Percentiles rank a stretch among this genome's conserved stretches.
Conservation (phyloP, 768 basidiomycete species). For the Suillus occidentalis region DNA sequence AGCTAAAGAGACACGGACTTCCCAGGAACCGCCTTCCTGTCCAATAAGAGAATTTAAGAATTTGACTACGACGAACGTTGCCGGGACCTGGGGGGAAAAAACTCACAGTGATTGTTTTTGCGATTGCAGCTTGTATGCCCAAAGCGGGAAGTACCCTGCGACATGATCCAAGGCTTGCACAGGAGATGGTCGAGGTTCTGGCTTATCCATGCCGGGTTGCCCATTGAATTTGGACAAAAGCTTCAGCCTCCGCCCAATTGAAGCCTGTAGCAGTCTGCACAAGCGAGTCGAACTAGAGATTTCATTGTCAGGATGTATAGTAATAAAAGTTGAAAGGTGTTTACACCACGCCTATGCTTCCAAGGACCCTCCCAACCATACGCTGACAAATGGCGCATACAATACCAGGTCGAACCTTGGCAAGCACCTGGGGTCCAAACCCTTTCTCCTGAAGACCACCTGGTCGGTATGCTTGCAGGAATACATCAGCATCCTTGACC, state of each 20-base stretch:
- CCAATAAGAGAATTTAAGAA: not conserved
- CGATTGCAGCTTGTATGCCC: slow-evolving; percentile 56
- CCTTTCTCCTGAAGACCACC: slow-evolving; percentile 48
- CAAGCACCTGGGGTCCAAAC: slow-evolving; percentile 45
- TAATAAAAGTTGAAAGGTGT: slow-evolving; percentile 11
- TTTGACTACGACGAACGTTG: not conserved
- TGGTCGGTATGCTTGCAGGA: slow-evolving; percentile 62
- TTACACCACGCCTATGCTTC: slow-evolving; percentile 52
- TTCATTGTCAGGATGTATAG: not conserved
- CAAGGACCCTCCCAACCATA: slow-evolving; percentile 62
- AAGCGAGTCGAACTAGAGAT: slow-evolving; percentile 57
- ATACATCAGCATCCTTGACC: slow-evolving; percentile 49
- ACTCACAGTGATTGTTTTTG: slow-evolving; percentile 49
- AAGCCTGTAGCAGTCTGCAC: slow-evolving; percentile 64
- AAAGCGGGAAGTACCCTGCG: slow-evolving; percentile 56
- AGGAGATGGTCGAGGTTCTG: slow-evolving; percentile 41
- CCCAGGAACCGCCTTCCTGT: slow-evolving; percentile 62
- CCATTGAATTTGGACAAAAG: slow-evolving; percentile 38
- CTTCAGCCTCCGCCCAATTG: slow-evolving; percentile 55
- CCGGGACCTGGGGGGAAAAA: not conserved
- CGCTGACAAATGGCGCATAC: slow-evolving; percentile 53
- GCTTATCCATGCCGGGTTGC: not conserved
- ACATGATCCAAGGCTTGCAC: slow-evolving; percentile 63
- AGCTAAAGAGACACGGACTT: slow-evolving; percentile 59
- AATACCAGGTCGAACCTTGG: slow-evolving; percentile 42